Conservation (phyloP, 331 rosid species). For the Dryas integrifolia region DNA sequence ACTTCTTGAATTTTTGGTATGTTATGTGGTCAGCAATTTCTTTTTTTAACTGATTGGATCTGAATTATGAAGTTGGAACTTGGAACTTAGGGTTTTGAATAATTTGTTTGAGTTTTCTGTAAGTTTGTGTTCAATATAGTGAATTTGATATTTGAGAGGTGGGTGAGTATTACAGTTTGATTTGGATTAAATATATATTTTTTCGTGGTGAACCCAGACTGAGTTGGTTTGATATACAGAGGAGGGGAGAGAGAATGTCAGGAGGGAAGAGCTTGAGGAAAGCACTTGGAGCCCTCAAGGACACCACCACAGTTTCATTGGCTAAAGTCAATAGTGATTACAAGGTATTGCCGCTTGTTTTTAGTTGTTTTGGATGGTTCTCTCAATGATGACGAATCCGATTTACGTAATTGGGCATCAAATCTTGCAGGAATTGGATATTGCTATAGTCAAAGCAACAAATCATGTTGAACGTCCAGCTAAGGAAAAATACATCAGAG, state of each 20-base stretch:
- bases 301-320: slow-evolving; percentile 91
- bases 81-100: neutral
- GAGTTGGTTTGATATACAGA: slow-evolving; percentile 28
- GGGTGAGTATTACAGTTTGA: slow-evolving; percentile 8
- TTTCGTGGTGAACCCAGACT: slow-evolving; percentile 19
- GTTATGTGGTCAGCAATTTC: slow-evolving; percentile 21
- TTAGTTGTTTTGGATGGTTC: slow-evolving; percentile 16
- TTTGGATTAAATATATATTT: neutral
- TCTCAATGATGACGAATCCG: slow-evolving; percentile 2
- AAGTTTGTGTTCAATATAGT: slow-evolving; percentile 9
- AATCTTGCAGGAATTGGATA: slow-evolving; percentile 81
- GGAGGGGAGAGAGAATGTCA: slow-evolving; percentile 63
- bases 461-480: slow-evolving; percentile 96
- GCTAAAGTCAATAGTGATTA: slow-evolving; percentile 99
- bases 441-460: slow-evolving; percentile 89
- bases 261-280: slow-evolving; percentile 89
- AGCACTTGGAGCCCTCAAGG: slow-evolving; percentile 97
- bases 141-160: slow-evolving; percentile 18
- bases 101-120: neutral
- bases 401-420: slow-evolving; percentile 23
- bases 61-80: slow-evolving; percentile 26
- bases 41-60: slow-evolving; percentile 46
- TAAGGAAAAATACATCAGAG: slow-evolving; percentile 88
- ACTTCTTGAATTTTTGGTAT: neutral
- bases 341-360: slow-evolving; percentile 53